A percentile compares a stretch with the other conserved stretches of the same genome.
Conservation (phyloP, 176 grass and related monocot species). For the Phragmites australis region DNA sequence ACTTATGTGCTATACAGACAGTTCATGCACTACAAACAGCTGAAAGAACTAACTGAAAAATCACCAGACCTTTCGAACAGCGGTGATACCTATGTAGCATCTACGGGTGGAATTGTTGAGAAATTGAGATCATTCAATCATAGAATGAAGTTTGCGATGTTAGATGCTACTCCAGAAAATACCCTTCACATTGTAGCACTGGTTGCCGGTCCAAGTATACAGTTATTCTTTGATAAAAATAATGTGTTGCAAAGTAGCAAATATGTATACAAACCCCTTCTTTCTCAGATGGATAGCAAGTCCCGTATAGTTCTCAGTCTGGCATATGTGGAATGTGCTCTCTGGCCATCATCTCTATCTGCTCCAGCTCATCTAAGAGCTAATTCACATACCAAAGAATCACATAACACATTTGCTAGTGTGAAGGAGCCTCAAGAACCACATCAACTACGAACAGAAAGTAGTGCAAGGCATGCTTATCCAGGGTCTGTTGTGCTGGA, state of each 20-base stretch:
- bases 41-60: slow-evolving; percentile 41
- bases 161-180: slow-evolving; percentile 49
- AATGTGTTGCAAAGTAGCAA: slow-evolving; percentile 30
- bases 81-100: slow-evolving; percentile 24
- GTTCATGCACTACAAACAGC: slow-evolving; percentile 45
- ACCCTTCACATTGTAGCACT: slow-evolving; percentile 52
- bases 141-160: slow-evolving; percentile 40
- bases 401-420: slow-evolving; percentile 31
- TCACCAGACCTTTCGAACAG: slow-evolving; percentile 12
- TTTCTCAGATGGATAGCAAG: slow-evolving; percentile 41
- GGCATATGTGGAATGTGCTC: slow-evolving; percentile 52
- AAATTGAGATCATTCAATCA: slow-evolving; percentile 43
- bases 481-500: slow-evolving; percentile 44
- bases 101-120: slow-evolving; percentile 36
- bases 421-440: slow-evolving; percentile 28
- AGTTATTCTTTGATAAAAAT: slow-evolving; percentile 54
- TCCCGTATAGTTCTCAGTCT: slow-evolving; percentile 53
- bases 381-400: slow-evolving; percentile 48
- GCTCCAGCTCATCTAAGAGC: slow-evolving; percentile 21
- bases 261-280: slow-evolving; percentile 5
- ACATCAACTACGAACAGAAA: slow-evolving; percentile 23
- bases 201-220: slow-evolving; percentile 54
- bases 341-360: slow-evolving; percentile 55
- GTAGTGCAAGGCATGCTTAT: slow-evolving; percentile 46
- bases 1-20: slow-evolving; percentile 46